Conservation (phyloP, 768 basidiomycete species). For the Lactarius evosmus region DNA sequence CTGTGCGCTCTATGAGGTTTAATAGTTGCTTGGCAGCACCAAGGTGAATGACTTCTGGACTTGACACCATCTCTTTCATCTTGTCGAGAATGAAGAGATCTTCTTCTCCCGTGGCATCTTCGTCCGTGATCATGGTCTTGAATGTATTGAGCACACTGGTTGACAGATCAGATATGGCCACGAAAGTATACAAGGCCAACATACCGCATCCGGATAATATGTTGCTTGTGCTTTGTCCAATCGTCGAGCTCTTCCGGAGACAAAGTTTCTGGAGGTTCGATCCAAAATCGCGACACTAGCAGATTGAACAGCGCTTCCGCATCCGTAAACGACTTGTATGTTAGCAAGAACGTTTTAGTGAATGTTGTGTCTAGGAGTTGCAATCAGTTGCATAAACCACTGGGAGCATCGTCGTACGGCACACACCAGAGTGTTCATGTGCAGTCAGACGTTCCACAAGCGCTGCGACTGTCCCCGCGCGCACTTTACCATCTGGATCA, state of each 20-base stretch:
- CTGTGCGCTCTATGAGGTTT: constrained; percentile 72
- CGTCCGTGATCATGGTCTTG: constrained; percentile 83
- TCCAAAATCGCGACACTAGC: constrained; percentile 75
- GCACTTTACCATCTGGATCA: constrained; percentile 78
- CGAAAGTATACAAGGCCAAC: background rate
- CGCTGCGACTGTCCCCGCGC: constrained; percentile 82
- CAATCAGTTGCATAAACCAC: constrained; percentile 7
- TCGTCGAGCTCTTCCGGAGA: constrained; percentile 58
- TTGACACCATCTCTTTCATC: constrained; percentile 76
- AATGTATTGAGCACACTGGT: constrained; percentile 84
- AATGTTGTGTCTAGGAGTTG: constrained; percentile 63
- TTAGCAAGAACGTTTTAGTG: constrained; percentile 89
- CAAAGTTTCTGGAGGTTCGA: constrained; percentile 69
- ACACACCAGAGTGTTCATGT: constrained; percentile 81
- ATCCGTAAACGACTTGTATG: constrained; percentile 91
- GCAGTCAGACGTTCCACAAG: constrained; percentile 88
- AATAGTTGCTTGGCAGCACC: constrained; percentile 74
- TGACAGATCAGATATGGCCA: constrained; percentile 12
- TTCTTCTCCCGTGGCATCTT: constrained; percentile 80
- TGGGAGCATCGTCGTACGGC: constrained; percentile 29
- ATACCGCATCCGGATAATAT: constrained; percentile 82
- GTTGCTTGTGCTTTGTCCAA: constrained; percentile 85
- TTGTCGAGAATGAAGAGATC: constrained; percentile 77
- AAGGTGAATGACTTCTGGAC: constrained; percentile 59
- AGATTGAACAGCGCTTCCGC: constrained; percentile 79